A percentile compares a stretch with the other conserved stretches of the same genome.
Conservation (phyloP, 2,329 filamentous ascomycete species). For the Aschersonia sp. region DNA sequence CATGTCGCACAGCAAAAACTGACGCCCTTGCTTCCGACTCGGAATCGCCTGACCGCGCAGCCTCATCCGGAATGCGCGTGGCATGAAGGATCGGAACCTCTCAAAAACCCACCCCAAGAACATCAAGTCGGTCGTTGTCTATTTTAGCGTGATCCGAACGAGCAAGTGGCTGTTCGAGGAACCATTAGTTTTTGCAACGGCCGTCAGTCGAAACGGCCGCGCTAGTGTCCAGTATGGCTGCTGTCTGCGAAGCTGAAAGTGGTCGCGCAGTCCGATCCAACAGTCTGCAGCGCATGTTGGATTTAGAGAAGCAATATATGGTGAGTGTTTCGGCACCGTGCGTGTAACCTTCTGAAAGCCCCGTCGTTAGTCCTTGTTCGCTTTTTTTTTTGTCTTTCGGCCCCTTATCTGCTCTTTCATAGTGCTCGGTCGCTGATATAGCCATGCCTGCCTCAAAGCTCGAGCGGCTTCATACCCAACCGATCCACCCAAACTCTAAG, state of each 20-base stretch:
- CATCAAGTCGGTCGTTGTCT: too few relatives aligned
- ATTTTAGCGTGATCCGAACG: too few relatives aligned
- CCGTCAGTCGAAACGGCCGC: not conserved
- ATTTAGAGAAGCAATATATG: constrained; percentile 43
- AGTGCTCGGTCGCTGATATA: not conserved
- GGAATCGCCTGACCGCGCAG: not conserved
- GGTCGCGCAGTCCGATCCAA: constrained; percentile 19
- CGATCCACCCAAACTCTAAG: constrained; percentile 1
- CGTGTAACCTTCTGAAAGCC: too few relatives aligned
- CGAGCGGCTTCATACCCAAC: constrained; percentile 7
- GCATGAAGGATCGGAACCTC: not conserved
- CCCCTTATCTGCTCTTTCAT: not conserved
- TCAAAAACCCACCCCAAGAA: too few relatives aligned
- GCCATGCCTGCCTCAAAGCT: constrained; percentile 5
- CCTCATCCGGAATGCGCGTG: not conserved
- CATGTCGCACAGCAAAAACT: not conserved
- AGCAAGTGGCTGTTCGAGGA: too few relatives aligned
- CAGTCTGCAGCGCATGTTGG: constrained; percentile 44
- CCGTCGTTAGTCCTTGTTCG: not conserved
- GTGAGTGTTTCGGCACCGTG: constrained; percentile 22
- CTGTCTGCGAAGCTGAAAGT: constrained; percentile 3
- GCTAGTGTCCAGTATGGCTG: not conserved
- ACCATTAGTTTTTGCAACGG: not conserved
- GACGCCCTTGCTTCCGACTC: not conserved
- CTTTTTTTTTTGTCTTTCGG: not conserved